A percentile compares a stretch with the other conserved stretches of the same genome.
Evolutionary conservation across 2,329 filamentous ascomycete genomes (phyloP).

Genomic region (Didymella lethalis): DNA sequence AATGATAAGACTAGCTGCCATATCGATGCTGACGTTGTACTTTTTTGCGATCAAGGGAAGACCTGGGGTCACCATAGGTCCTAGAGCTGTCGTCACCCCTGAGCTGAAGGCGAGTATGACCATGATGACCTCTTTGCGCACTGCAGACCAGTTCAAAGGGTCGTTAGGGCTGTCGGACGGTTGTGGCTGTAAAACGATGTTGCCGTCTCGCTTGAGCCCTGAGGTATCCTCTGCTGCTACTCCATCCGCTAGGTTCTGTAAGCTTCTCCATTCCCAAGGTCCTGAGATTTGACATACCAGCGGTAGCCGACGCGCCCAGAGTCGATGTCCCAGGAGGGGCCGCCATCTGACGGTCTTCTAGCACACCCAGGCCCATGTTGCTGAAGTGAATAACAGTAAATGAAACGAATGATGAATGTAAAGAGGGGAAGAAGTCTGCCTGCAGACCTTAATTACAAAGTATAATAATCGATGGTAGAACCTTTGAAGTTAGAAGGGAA

Average conservation of each 20-base stretch:
- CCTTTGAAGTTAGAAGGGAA: not conserved
- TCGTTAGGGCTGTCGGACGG: constrained; percentile 92
- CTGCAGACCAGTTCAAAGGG: constrained; percentile 63
- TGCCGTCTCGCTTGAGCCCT: constrained; percentile 58
- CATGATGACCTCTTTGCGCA: constrained; percentile 46
- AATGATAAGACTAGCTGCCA: constrained; percentile 51
- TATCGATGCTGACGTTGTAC: constrained; percentile 51
- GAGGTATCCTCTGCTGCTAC: constrained; percentile 29
- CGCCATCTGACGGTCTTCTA: constrained; percentile 43
- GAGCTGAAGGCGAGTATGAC: constrained; percentile 46
- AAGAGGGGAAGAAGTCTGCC: constrained; percentile 30
- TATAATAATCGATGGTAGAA: not conserved
- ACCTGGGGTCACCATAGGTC: constrained; percentile 54
- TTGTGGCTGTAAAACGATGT: constrained; percentile 86
- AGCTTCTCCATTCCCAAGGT: not conserved
- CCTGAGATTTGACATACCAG: not conserved
- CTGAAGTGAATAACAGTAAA: not conserved
- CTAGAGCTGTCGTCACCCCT: constrained; percentile 47
- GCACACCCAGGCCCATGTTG: constrained; percentile 44
- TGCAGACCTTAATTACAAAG: constrained; percentile 29
- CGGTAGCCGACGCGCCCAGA: constrained; percentile 16
- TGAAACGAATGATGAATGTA: not conserved
- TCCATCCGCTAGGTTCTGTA: constrained; percentile 10
- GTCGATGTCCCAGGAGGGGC: constrained; percentile 44
- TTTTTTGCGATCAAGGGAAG: constrained; percentile 46